phyloP scores from a whole-genome alignment of 176 grass and related monocot genomes.

The Musa acuminata region DNA sequence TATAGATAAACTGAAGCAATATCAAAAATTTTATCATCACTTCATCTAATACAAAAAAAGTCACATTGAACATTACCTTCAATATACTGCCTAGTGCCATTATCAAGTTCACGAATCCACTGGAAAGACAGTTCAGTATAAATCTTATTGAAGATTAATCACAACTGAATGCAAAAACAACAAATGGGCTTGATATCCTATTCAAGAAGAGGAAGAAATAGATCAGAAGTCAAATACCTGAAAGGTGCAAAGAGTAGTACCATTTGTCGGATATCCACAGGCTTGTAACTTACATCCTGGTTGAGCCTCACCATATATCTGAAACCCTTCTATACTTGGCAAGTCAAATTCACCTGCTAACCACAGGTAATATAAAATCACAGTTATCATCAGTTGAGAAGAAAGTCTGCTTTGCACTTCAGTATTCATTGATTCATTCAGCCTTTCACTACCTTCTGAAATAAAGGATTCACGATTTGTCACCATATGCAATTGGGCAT shows the following conservation, averaged over 20 bases:
- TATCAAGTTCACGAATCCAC: conserved; percentile 82
- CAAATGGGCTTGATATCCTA: conserved; percentile 1
- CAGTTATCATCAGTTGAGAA: conserved; percentile 28
- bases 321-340: conserved; percentile 79
- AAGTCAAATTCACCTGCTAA: conserved; percentile 42
- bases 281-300: conserved; percentile 53
- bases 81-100: conserved; percentile 68
- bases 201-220: not conserved
- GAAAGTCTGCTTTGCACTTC: conserved; percentile 17
- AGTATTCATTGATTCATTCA: conserved; percentile 11
- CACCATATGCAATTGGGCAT: conserved; percentile 21
- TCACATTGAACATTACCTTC: conserved; percentile 48
- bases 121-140: conserved; percentile 26
- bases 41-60: not conserved
- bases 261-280: conserved; percentile 73
- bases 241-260: conserved; percentile 93
- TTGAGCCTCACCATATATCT: conserved; percentile 66
- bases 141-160: not conserved
- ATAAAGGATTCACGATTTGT: conserved; percentile 28
- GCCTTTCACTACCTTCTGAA: conserved; percentile 56
- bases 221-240: conserved; percentile 43
- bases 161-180: conserved; percentile 19
- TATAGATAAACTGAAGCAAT: conserved; percentile 15
- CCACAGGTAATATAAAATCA: not conserved
- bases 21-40: not conserved